phyloP scores from a whole-genome alignment of 495 filamentous ascomycete species.

The Talaromyces adpressus region DNA sequence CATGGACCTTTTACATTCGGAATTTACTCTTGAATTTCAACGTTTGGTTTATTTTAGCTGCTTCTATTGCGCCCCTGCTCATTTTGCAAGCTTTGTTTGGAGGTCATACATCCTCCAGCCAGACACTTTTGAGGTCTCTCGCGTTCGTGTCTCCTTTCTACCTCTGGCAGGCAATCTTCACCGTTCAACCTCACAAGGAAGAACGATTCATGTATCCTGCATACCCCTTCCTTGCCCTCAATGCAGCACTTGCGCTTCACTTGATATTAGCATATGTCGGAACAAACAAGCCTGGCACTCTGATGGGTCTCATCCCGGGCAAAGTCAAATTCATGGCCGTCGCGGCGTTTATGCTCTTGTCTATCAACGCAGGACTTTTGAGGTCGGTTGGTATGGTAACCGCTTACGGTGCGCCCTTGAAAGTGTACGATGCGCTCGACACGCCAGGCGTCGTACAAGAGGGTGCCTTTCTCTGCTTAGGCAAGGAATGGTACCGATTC shows the following conservation, averaged over 20 bases:
- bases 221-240: slow-evolving; percentile 88
- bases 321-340: slow-evolving; percentile 60
- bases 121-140: slow-evolving; percentile 58
- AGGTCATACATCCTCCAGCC: slow-evolving; percentile 27
- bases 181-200: slow-evolving; percentile 91
- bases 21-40: slow-evolving; percentile 96
- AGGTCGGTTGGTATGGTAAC: slow-evolving; percentile 75
- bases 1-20: slow-evolving; percentile 92
- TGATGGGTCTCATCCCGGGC: slow-evolving; percentile 63
- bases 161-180: slow-evolving; percentile 90
- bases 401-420: slow-evolving; percentile 79
- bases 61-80: slow-evolving; percentile 61
- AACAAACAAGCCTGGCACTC: slow-evolving; percentile 52
- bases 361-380: slow-evolving; percentile 57
- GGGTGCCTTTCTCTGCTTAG: slow-evolving; percentile 76
- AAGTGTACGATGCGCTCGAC: slow-evolving; percentile 59
- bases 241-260: slow-evolving; percentile 81
- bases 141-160: slow-evolving; percentile 81
- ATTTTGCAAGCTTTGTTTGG: slow-evolving; percentile 39
- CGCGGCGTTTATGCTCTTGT: slow-evolving; percentile 43
- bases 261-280: slow-evolving; percentile 67
- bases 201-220: slow-evolving; percentile 98
- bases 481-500: slow-evolving; percentile 98
- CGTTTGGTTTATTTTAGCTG: slow-evolving; percentile 78
- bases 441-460: slow-evolving; percentile 35